Conservation (phyloP, 2,329 filamentous ascomycete genomes). For the Cadophora sp. region DNA sequence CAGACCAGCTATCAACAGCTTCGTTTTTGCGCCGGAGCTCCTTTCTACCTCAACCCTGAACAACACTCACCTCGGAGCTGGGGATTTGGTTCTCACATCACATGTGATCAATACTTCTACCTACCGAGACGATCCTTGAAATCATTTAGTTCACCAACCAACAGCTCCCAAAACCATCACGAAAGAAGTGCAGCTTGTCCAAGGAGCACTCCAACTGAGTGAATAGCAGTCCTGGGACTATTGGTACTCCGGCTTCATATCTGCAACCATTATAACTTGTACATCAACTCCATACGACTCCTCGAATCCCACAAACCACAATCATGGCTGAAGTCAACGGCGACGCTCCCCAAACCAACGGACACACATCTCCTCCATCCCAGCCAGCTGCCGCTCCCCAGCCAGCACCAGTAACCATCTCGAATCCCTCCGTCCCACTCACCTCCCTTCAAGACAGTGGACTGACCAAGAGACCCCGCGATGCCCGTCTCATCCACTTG, state of each 20-base stretch:
- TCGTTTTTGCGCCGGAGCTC: conserved; percentile 25
- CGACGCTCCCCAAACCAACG: conserved; percentile 59
- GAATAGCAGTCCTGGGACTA: not conserved
- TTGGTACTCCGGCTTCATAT: no score
- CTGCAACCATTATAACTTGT: not conserved
- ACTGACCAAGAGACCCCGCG: conserved; percentile 67
- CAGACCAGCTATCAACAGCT: not conserved
- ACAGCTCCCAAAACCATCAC: not conserved
- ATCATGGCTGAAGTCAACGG: conserved; percentile 45
- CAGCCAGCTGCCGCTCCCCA: conserved; percentile 29
- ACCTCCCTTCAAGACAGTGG: conserved; percentile 45
- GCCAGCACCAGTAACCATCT: conserved; percentile 21
- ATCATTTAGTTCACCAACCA: not conserved
- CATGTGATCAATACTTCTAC: not conserved
- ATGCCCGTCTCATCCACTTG: conserved; percentile 80
- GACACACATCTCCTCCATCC: conserved; percentile 48
- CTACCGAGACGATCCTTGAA: conserved; percentile 2
- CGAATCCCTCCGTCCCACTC: conserved; percentile 42
- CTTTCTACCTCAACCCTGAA: not conserved
- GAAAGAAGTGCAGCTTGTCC: not conserved
- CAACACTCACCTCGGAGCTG: not conserved
- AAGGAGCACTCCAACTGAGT: not conserved
- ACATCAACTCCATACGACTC: not conserved
- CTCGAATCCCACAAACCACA: not conserved
- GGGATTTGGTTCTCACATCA: not conserved